Evolutionary conservation across 768 basidiomycete genomes (phyloP), one percentile per base, ranked within the genome.

Genomic region (Boletus rubroflammeus): DNA sequence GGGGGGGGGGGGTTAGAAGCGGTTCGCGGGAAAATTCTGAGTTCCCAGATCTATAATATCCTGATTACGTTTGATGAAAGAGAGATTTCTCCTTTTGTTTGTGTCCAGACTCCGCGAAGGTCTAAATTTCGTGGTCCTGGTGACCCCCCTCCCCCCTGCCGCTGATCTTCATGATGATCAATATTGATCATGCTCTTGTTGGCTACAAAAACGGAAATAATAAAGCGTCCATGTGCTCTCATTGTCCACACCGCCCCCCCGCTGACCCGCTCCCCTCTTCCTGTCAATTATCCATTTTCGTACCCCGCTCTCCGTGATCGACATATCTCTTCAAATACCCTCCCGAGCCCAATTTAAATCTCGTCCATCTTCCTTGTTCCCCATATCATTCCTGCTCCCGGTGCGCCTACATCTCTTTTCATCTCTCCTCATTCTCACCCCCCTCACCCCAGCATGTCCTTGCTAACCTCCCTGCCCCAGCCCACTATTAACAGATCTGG

Each of bases 111-210:
- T 64, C 67, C 66, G 68, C 66, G 66, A 65, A 44, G 66, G 51
- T 42, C 23, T 2, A 25, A 25, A 25, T 2, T 25, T 25, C 23
- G 2, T 25, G 23, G 23, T 25, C 23, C n/a, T n/a, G 47, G 36
- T 47, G 49, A 56, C 52, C 48, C n/a, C 35, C 39, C 23, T 4
- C 23, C 23, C 23, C 50, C 56, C 48, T 59, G 62, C 23, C 50
- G 59, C 48, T 59, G 62, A 64, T 64, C 36, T 38, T 38, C n/a
- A 38, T 38, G 3, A 7, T 32, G 23, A n/a, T n/a, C n/a, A n/a
- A n/a, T n/a, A 32, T 32, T 32, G 32, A 38, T 38, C 36, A n/a
- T 57, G 67, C 62, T 69, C 65, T 69, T 71, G 69, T 71, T 58
- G 36, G 14, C 17, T n/a, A 41, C 60, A 0, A 55, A 67, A 56